Evolutionary conservation across 805 yeast species (phyloP), one percentile per base, ranked within the genome.

Genomic region (Suhomyces sp.): DNA sequence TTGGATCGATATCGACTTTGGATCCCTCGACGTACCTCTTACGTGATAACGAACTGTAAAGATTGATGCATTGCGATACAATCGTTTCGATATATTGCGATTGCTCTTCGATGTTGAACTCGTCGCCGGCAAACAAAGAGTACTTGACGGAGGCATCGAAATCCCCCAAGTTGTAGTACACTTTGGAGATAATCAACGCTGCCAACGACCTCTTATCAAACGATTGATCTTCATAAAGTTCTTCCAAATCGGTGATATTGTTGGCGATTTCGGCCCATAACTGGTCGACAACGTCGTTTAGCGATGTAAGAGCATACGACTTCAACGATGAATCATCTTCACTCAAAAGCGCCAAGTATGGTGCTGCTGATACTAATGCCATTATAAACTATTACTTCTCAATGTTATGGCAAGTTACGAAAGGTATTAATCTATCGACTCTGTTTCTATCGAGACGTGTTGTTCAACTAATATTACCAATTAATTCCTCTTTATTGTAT

Each of bases 231-330:
- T 94, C 98, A 64, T 86, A 91, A 51, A 94, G 76, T 58, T 90
- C 96, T 73, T 94, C 99, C 63, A 94, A 88, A 51, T 88, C 91
- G 27, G 89, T 77, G 56, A 94, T 83, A 64, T 82, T 85, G 72
- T 94, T 94, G 53, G 99, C 96, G 53, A 94, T 88, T 75, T 94
- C 98, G 2, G 99, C 90, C 99, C 99, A 94, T 54, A 90, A 79
- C 70, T 90, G 92, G 73, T 91, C 96, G 49, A 90, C 97, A 48
- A 88, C 81, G 26, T 75, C 80, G 67, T 91, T 88, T 59, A 94
- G 82, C 17, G 96, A 85, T 52, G 86, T 76, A 65, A 94, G 80
- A 17, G 98, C 99, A 67, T 90, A 89, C 35, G 86, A 78, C 69
- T 90, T 92, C 60, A 94, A 82, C 49, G 80, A 71, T 48, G 81